Evolutionary conservation across 2,329 filamentous ascomycete genomes (phyloP), one percentile per base, ranked within the genome.

Genomic region (Penicillium brevicompactum): DNA sequence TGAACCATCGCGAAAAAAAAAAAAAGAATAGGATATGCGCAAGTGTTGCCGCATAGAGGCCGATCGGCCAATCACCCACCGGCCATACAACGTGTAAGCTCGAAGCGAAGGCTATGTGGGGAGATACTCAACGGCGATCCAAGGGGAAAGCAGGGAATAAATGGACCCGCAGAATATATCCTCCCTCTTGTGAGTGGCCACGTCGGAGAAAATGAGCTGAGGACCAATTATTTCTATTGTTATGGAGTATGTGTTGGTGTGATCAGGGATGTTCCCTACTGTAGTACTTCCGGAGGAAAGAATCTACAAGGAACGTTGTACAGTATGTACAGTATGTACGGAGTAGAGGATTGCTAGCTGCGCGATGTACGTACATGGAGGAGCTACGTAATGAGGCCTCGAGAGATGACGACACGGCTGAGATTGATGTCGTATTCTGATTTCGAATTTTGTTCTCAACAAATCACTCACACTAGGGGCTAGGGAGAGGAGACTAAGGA

Each of bases 81-180:
- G 10, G 5, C 22, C 22, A 44, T 21, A 31, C 34, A 37, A 37
- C 34, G 34, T 37, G 34, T 49, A 37, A 49, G 22, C 40, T 18
- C n/a, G 30, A 50, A 49, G 40, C 43, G 43, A 45, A 21, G 43
- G 46, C 51, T 40, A 42, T 45, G 51, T 45, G 51, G 51, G 51
- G 51, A 24, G 38, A 27, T 22, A 22, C 32, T 16, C 40, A 46
- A 54, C 52, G 51, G 51, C 46, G 52, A 51, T 54, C 34, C 7
- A 46, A 41, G 47, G 32, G 24, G 21, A 13, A 16, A 18, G 5
- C 18, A 41, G 44, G 21, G 49, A 18, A n/a, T 48, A 21, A 27
- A 6, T 27, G 14, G 46, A 38, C 22, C 24, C 51, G 22, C 24
- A 14, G 14, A 38, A 18, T 18, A 6, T 10, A 40, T 45, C 7